A percentile compares a stretch with the other conserved stretches of the same genome.
These are phyloP conservation scores for Elsinoe necatrix DNA, from an alignment of 2,329 filamentous ascomycete species.

Conservation along the genomic window DNA sequence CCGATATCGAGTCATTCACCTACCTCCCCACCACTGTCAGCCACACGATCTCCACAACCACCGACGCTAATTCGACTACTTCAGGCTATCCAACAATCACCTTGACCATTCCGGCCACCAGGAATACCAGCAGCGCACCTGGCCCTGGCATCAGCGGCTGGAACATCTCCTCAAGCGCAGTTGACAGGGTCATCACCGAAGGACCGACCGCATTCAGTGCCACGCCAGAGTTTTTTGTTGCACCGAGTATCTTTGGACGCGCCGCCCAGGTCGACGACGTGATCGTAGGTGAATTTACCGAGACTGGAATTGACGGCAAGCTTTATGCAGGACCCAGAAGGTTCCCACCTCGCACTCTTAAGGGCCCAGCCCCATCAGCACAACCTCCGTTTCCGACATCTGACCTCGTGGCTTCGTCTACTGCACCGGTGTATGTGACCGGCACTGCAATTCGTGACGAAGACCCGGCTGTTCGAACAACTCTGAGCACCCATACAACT, in stretches of 20 bases:
- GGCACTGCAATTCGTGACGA: not conserved
- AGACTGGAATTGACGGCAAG: not conserved
- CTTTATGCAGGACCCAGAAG: not conserved
- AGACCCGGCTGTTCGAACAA: not conserved
- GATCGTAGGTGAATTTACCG: not conserved
- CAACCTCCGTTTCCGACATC: not conserved
- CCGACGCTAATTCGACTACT: too few relatives aligned
- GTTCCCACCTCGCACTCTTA: not conserved
- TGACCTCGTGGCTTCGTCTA: not conserved
- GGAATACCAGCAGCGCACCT: not conserved
- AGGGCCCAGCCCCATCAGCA: not conserved
- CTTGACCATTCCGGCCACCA: not conserved
- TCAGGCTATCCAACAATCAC: not conserved
- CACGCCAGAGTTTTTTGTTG: not conserved
- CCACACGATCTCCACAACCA: conserved; percentile 20
- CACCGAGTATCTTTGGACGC: not conserved
- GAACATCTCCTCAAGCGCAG: not conserved
- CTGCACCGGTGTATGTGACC: not conserved
- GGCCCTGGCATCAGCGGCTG: conserved; percentile 1
- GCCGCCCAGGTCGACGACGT: conserved; percentile 2
- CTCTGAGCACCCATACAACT: not conserved
- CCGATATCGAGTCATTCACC: conserved; percentile 30
- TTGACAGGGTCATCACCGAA: not conserved
- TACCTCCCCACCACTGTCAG: conserved; percentile 19
- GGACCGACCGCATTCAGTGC: not conserved